Evolutionary conservation across 164 flowering plant genomes (phyloP), one percentile per base, ranked within the genome.

Genomic region (Magnolia changhungtana): DNA sequence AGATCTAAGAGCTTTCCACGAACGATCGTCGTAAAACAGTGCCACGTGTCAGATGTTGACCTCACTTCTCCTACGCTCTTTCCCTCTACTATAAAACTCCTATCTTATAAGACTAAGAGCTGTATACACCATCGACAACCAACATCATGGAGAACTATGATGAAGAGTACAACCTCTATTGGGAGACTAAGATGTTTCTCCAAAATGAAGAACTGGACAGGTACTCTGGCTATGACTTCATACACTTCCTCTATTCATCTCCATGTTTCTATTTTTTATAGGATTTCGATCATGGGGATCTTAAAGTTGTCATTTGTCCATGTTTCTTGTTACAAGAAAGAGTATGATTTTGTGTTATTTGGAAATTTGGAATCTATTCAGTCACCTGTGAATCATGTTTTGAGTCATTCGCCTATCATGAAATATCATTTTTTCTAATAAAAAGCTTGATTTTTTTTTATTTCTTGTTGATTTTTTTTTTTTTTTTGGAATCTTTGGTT

Each of bases 141-240:
- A 21, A 31, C 67, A 71, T 2, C 59, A 82, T 78, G 79, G 81
- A 76, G 13, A 71, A 49, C 9, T 45, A 70, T 0, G 81, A 76
- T 0, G 84, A 78, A 24, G 83, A 81, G 7, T 82, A 82, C 73
- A 82, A 71, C 2, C 51, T 31, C 0, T 82, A 76, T 20, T 82
- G 81, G 84, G 84, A 79, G 31, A 79, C 79, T 4, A 80, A 73
- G 55, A 76, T 78, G 79, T 78, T 82, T 45, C 49, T 76, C 19
- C 81, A 82, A 23, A 79, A 74, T 8, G 84, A 82, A 67, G 81
- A 82, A 55, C 65, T 82, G 5, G 81, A 79, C 37, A 73, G 83
- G 83, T 81, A 78, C 19, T 63, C 19, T 37, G 13, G 16, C 61
- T 11, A 55, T 16, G 16, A 11, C 13, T 16, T 55, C 16, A 55